Conservation (phyloP, 2,329 filamentous ascomycete species). For the Arthrocladium fulminans region DNA sequence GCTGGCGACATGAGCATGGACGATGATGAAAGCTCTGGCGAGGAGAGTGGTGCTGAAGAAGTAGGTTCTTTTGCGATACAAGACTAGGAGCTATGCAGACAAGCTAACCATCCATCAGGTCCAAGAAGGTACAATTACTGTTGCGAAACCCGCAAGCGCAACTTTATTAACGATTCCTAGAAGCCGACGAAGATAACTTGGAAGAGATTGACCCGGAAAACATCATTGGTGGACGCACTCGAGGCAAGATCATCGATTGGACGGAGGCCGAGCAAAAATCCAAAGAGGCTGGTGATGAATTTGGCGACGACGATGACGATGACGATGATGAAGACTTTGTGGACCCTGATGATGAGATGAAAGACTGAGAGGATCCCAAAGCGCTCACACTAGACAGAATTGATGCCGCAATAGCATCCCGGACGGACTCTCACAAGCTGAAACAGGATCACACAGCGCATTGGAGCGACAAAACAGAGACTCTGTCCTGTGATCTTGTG, state of each 20-base stretch:
- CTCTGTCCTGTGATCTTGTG: neutral
- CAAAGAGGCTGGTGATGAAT: conserved; percentile 65
- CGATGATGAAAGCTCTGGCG: conserved; percentile 53
- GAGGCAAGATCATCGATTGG: conserved; percentile 87
- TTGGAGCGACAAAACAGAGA: neutral
- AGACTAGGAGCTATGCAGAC: neutral
- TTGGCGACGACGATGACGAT: conserved; percentile 55
- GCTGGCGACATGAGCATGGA: conserved; percentile 66
- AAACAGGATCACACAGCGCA: neutral
- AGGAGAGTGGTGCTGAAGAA: conserved; percentile 57
- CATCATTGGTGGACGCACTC: conserved; percentile 84
- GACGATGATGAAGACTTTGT: conserved; percentile 34
- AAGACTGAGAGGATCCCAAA: conserved; percentile 14
- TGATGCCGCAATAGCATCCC: neutral
- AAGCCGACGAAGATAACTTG: conserved; percentile 71
- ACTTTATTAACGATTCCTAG: conserved; percentile 33
- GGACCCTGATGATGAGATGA: conserved; percentile 21
- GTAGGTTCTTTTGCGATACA: conserved; percentile 4
- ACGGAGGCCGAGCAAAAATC: conserved; percentile 78
- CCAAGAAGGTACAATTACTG: conserved; percentile 1
- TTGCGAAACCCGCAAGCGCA: neutral
- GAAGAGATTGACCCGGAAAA: conserved; percentile 86
- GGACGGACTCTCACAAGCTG: neutral
- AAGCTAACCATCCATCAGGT: conserved; percentile 1
- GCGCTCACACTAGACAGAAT: neutral